Percentiles rank a stretch among this genome's conserved stretches.
These are phyloP conservation scores for Cytidiella melzeri DNA, from an alignment of 768 basidiomycete species.

Conservation along the genomic window DNA sequence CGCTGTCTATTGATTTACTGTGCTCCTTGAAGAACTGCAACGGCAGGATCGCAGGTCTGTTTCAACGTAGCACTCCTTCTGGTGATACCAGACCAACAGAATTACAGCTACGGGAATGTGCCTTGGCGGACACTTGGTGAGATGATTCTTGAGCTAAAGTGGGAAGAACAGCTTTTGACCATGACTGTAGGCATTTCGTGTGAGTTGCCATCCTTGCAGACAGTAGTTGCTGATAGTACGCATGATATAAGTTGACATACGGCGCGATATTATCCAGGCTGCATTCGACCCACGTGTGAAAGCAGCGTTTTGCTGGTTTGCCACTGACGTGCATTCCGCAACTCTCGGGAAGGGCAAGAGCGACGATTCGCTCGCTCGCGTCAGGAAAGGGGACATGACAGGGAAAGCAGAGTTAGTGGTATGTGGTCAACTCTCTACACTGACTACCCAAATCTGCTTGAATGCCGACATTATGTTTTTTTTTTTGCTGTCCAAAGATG, in stretches of 20 bases:
- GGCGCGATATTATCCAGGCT: slow-evolving; percentile 43
- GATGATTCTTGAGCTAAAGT: slow-evolving; percentile 18
- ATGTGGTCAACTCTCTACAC: slow-evolving; percentile 26
- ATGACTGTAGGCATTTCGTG: slow-evolving; percentile 43
- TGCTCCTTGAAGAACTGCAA: slow-evolving; percentile 74
- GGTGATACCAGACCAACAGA: too few relatives aligned
- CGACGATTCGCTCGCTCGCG: slow-evolving; percentile 75
- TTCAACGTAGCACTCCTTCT: too few relatives aligned
- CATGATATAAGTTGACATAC: too few relatives aligned
- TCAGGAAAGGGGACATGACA: slow-evolving; percentile 66
- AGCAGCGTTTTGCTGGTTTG: slow-evolving; percentile 89
- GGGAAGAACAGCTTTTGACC: slow-evolving; percentile 28
- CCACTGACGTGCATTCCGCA: slow-evolving; percentile 87
- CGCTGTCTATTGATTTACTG: slow-evolving; percentile 70
- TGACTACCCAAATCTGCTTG: neutral
- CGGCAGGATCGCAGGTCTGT: slow-evolving; percentile 79
- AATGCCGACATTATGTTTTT: neutral
- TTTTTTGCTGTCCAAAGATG: slow-evolving; percentile 44
- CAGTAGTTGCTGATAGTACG: neutral
- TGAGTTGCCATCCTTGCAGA: slow-evolving; percentile 19
- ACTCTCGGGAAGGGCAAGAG: slow-evolving; percentile 80
- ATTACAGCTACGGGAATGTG: slow-evolving; percentile 81
- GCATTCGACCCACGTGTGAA: slow-evolving; percentile 83
- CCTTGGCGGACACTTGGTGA: slow-evolving; percentile 77
- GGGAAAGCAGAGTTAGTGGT: slow-evolving; percentile 83